Evolutionary conservation across 1,139 yeast genomes (phyloP).

Genomic region (Nadsonia commutata): DNA sequence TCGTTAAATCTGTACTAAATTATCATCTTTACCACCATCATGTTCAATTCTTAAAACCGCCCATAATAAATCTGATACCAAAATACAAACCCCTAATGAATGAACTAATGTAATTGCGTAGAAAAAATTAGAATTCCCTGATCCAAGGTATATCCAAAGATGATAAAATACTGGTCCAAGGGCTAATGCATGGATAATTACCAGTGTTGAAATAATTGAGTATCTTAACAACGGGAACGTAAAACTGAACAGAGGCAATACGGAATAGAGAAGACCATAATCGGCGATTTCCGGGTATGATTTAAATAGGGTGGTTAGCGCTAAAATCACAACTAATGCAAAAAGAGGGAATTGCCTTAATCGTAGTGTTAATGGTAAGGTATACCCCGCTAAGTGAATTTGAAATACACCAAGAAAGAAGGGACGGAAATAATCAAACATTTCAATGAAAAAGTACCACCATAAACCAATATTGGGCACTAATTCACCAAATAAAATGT

Average conservation of each 20-base stretch:
- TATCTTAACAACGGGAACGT: slow-evolving; percentile 28
- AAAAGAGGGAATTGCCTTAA: slow-evolving; percentile 42
- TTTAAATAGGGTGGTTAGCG: slow-evolving; percentile 61
- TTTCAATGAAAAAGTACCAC: slow-evolving; percentile 97
- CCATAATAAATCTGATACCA: slow-evolving; percentile 73
- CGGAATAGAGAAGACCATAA: slow-evolving; percentile 49
- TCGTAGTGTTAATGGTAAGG: slow-evolving; percentile 61
- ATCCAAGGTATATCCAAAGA: slow-evolving; percentile 87
- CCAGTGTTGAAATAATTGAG: slow-evolving; percentile 28
- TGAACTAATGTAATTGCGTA: slow-evolving; percentile 84
- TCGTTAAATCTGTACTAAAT: slow-evolving; percentile 13
- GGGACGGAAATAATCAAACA: slow-evolving; percentile 77
- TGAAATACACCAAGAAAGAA: slow-evolving; percentile 80
- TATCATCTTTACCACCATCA: slow-evolving; percentile 30
- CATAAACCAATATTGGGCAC: slow-evolving; percentile 83
- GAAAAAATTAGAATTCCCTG: slow-evolving; percentile 92
- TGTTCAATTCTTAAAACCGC: slow-evolving; percentile 61
- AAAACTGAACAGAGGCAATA: slow-evolving; percentile 42
- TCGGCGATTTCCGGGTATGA: slow-evolving; percentile 87
- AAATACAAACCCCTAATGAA: slow-evolving; percentile 53
- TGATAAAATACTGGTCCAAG: slow-evolving; percentile 84
- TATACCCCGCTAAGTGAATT: slow-evolving; percentile 50
- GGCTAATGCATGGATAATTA: slow-evolving; percentile 35
- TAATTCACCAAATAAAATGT: slow-evolving; percentile 49
- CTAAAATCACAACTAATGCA: slow-evolving; percentile 45